phyloP scores from a whole-genome alignment of 2,329 filamentous ascomycete genomes.

The Colletotrichum sp. region DNA sequence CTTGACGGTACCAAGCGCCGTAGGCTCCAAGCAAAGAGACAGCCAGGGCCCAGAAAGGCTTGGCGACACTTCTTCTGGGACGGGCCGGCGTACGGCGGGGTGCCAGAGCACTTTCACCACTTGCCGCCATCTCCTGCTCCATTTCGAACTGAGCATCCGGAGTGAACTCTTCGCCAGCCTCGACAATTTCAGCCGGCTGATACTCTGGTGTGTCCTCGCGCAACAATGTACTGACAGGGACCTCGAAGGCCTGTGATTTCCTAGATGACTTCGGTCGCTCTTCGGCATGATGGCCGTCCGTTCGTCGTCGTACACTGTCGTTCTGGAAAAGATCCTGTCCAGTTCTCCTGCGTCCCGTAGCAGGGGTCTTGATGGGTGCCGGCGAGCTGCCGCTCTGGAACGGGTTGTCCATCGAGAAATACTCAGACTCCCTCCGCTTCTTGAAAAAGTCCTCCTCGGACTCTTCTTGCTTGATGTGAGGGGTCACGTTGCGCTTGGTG shows the following conservation, averaged over 20 bases:
- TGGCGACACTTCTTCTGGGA: conserved; percentile 56
- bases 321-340: conserved; percentile 19
- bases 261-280: conserved; percentile 18
- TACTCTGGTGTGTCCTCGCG: conserved; percentile 37
- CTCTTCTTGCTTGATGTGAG: conserved; percentile 56
- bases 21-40: conserved; percentile 74
- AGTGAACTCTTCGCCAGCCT: conserved; percentile 90
- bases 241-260: conserved; percentile 62
- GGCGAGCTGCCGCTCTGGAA: conserved; percentile 88
- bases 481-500: conserved; percentile 55
- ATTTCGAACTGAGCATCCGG: conserved; percentile 87
- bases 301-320: conserved; percentile 48
- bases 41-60: conserved; percentile 74
- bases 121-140: conserved; percentile 68
- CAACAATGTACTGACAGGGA: conserved; percentile 50
- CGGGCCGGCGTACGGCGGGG: conserved; percentile 42
- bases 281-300: conserved; percentile 33
- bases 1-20: conserved; percentile 85
- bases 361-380: conserved; percentile 51
- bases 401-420: conserved; percentile 85
- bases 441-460: conserved; percentile 50
- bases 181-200: conserved; percentile 43
- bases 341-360: conserved; percentile 51
- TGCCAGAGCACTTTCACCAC: conserved; percentile 52
- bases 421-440: conserved; percentile 41